Percentiles rank a stretch among this genome's conserved stretches.
phyloP scores from a whole-genome alignment of 225 moss, liverwort and hornwort genomes.

The Bryoerythrophyllum caledonicum region DNA sequence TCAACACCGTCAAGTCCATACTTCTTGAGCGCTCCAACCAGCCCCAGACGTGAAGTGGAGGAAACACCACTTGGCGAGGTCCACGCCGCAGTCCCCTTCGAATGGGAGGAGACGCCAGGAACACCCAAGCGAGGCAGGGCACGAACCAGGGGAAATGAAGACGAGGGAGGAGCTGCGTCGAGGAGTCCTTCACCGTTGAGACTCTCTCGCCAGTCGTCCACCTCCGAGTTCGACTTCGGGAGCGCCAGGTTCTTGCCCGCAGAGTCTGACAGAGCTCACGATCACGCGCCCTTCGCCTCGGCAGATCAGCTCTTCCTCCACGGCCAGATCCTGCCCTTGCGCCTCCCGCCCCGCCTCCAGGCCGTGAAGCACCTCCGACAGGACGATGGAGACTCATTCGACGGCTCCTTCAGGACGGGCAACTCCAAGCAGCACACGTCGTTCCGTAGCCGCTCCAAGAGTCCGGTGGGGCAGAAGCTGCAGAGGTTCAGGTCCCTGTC shows the following conservation, averaged over 20 bases:
- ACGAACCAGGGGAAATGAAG: conserved; percentile 17
- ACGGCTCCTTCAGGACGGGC: conserved; percentile 33
- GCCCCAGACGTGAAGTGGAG: conserved; percentile 43
- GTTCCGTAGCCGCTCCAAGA: conserved; percentile 41
- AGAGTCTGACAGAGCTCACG: conserved; percentile 19
- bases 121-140: conserved; percentile 42
- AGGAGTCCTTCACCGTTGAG: conserved; percentile 29
- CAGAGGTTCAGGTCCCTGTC: conserved; percentile 48
- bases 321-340: conserved; percentile 57
- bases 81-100: conserved; percentile 55
- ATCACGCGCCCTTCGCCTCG: conserved; percentile 34
- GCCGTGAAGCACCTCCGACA: conserved; percentile 41
- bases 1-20: conserved; percentile 39
- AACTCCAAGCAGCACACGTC: conserved; percentile 37
- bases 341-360: conserved; percentile 59
- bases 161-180: conserved; percentile 26
- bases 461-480: conserved; percentile 40
- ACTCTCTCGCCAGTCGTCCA: conserved; percentile 40
- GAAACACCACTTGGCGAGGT: conserved; percentile 61
- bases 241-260: conserved; percentile 34
- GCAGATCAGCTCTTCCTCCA: conserved; percentile 61
- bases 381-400: conserved; percentile 14
- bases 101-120: conserved; percentile 55
- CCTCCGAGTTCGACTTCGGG: conserved; percentile 50
- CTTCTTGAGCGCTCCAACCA: conserved; percentile 44